Conservation (phyloP, 306 rosid species). For the Bauhinia variegata region DNA sequence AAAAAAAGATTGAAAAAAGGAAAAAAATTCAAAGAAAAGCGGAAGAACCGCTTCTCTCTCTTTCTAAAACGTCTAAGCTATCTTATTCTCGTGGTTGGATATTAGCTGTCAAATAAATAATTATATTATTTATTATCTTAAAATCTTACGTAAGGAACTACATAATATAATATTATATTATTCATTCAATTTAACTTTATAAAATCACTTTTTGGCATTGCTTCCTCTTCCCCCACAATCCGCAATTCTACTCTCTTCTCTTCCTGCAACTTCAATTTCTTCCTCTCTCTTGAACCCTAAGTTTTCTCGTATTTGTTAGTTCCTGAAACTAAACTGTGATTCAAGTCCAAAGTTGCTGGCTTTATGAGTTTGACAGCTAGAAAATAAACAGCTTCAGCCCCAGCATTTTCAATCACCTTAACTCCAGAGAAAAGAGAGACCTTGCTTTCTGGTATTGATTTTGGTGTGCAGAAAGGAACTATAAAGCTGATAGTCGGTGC, state of each 20-base stretch:
- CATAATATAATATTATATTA: too few species aligned
- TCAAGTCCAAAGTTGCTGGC: conserved; percentile 34
- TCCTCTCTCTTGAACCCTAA: not conserved
- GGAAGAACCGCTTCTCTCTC: conserved; percentile 2
- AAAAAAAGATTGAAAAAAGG: conserved; percentile 32
- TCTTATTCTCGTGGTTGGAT: conserved; percentile 55
- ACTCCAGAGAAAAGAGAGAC: not conserved
- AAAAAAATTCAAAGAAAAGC: not conserved
- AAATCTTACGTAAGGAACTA: conserved; percentile 28
- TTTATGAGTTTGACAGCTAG: conserved; percentile 5
- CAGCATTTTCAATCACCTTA: conserved; percentile 6
- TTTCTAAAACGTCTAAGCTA: too few species aligned
- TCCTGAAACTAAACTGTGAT: not conserved
- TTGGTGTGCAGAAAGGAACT: too few species aligned
- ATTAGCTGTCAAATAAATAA: conserved; percentile 77
- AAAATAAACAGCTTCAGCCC: conserved; percentile 31
- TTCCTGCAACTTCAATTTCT: not conserved
- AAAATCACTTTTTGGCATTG: conserved; percentile 42
- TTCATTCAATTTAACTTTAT: conserved; percentile 47
- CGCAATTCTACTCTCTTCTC: conserved; percentile 9
- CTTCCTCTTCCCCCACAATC: not conserved
- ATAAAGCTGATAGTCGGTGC: not conserved
- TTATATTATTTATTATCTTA: conserved; percentile 8
- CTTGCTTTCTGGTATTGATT: not conserved
- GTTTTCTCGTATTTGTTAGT: too few species aligned